Evolutionary conservation across 306 rosid species (phyloP), one percentile per base, ranked within the genome.

Genomic region (Prinsepia uniflora): DNA sequence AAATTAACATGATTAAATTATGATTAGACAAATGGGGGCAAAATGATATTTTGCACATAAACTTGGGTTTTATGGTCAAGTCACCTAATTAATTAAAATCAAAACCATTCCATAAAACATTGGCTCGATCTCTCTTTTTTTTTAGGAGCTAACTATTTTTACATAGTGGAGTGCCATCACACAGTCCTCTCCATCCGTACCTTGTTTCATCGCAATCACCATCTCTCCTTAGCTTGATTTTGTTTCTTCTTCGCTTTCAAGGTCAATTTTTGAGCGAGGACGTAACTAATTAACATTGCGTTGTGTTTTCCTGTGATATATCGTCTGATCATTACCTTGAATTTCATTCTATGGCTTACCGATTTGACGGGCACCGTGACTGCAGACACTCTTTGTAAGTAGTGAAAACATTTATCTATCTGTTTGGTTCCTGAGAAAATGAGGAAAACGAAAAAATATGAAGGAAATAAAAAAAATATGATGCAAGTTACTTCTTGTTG

Each of bases 321-420:
- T 10, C 30, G 11, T 56, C 34, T 56, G 36, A 56, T 30, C 5
- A 58, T 13, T 18, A 39, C 22, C 45, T 66, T 19, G 22, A 14
- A 45, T 4, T 22, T 22, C 70, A 24, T 65, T 12, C 8, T 86
- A 78, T 86, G 94, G 94, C 94, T 86, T 75, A 15, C 89, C 12
- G 82, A 88, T 74, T 86, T 86, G 67, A 34, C 71, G 62, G 42
- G 67, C 8, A 80, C 87, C 54, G 73, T 88, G 41, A 72, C 58
- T 17, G 83, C 83, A 2, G 76, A 82, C 48, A 63, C 89, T 17
- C 81, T 81, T 12, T 84, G 89, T 88, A 82, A 30, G 78, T 52
- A 19, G 14, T 7, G 12, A 10, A 87, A 10, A 80, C 82, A 17
- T 86, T 88, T 88, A 78, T 24, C 73, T 50, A 1, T 65, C 36